These are phyloP conservation scores for Penicillium cataractarum DNA, from an alignment of 495 filamentous ascomycete species.

Conservation along the genomic window DNA sequence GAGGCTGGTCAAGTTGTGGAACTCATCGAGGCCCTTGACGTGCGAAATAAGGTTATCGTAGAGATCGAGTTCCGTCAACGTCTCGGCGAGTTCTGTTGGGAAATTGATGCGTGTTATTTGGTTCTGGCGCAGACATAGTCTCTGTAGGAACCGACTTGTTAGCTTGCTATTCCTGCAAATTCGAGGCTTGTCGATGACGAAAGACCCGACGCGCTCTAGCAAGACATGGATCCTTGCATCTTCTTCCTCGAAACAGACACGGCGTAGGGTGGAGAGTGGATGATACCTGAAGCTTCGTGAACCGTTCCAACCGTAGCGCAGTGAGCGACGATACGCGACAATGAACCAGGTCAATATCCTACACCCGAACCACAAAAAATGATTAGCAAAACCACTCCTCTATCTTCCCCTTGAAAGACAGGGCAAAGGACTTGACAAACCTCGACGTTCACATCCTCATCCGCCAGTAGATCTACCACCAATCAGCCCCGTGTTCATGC, in stretches of 20 bases:
- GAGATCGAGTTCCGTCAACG: slow-evolving; percentile 83
- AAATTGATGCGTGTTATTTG: slow-evolving; percentile 78
- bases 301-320: slow-evolving; percentile 78
- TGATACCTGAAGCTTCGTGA: slow-evolving; percentile 67
- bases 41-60: slow-evolving; percentile 98
- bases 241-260: neutral
- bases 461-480: slow-evolving; percentile 64
- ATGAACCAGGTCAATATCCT: slow-evolving; percentile 92
- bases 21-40: slow-evolving; percentile 78
- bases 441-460: slow-evolving; percentile 62
- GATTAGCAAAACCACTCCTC: slow-evolving; percentile 16
- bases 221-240: neutral
- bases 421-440: slow-evolving; percentile 33
- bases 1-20: slow-evolving; percentile 73
- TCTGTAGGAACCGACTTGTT: slow-evolving; percentile 40
- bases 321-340: slow-evolving; percentile 79
- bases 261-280: neutral
- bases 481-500: slow-evolving; percentile 5
- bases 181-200: neutral
- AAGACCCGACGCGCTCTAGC: neutral
- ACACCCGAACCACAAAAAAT: slow-evolving; percentile 1
- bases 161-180: slow-evolving; percentile 15
- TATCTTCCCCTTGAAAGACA: neutral
- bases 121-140: slow-evolving; percentile 94
- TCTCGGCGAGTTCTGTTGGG: slow-evolving; percentile 59